Evolutionary conservation across 2,329 filamentous ascomycete genomes (phyloP), one percentile per base, ranked within the genome.

Genomic region (Fusarium foetens): DNA sequence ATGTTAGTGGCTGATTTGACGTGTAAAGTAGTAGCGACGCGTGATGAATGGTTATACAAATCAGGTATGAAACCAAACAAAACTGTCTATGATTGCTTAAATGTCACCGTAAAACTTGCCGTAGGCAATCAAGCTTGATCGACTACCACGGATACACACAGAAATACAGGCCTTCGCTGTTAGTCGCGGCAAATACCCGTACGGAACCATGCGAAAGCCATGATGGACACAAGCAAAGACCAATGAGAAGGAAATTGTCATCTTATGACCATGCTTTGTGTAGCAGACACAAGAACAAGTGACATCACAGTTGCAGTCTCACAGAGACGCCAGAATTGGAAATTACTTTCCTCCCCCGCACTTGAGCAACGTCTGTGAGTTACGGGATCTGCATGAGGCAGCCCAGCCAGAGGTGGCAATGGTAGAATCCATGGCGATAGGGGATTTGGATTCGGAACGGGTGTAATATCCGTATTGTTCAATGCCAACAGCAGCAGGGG

Each of bases 351-450:
- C 23, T 23, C 52, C 31, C 31, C 41, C 54, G 31, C 54, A 58
- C 21, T 29, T 48, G 31, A 25, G 39, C 31, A n/a, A 36, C 19
- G 12, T 14, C 39, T 27, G 53, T 46, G 21, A 45, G 33, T 61
- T 46, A 68, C 48, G 57, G 54, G 64, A 63, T 63, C 65, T 51
- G 39, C 49, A 23, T 49, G 63, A 49, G 31, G 63, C 46, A 61
- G 35, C 63, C 53, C 49, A 27, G 41, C 31, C 52, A 33, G 42
- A 43, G n/a, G 57, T 63, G 64, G 57, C 43, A 51, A 38, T 29
- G 13, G 16, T 46, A 59, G 45, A 17, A 48, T 58, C 33, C 10
- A 70, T 64, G 46, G 46, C 52, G 45, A 72, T 70, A 66, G 69
- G 59, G 60, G 69, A 41, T 48, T 36, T 60, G 33, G 25, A 35